Base-by-base conservation (phyloP, 495 filamentous ascomycete species). In the Aspergillus diversus region DNA sequence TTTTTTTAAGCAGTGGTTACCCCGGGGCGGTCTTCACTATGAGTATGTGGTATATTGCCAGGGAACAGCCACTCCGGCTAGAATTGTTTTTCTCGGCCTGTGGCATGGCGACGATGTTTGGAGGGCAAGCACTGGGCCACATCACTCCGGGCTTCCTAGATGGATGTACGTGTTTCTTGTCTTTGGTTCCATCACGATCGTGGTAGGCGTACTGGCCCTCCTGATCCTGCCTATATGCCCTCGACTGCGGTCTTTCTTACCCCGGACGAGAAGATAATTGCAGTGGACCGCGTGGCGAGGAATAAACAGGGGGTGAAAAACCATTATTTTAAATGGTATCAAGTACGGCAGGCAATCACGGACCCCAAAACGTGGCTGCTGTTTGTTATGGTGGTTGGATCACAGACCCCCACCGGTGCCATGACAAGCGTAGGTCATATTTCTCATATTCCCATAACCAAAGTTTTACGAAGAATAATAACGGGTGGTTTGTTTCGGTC, bases 11-110 rank as follows among this genome's bases (percentile, higher is more conserved):
- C n/a, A n/a, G n/a, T n/a, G n/a, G 84, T 1, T 85, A 84, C 53
- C 86, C 86, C 0, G 83, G 80, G 0, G 84, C 87, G 59, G 77
- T 87, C 2, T 73, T 87, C 3, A 75, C 85, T 37, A 83, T 84
- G 70, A 76, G 79, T 5, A 84, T 85, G 78, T 87, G 82, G 83
- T 88, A 85, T 67, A 80, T 70, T 1, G 59, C 75, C 1, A 69
- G 73, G 11, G 84, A 87, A 59, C 84, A 87, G 59, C 83, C 83
- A 7, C 67, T 85, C 15, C 77, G 84, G 4, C 67, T 85, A 27
- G 82, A 80, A 47, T 72, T 77, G 0, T 86, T 82, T 61, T 86
- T 85, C 62, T 80, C 80, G 63, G 84, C 81, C 50, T 85, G 85
- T 55, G 84, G 83, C 17, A 74, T 86, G 9, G 83, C 80, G 1